Conservation (phyloP, 1,139 yeast species). For the Geotrichum fermentans region DNA sequence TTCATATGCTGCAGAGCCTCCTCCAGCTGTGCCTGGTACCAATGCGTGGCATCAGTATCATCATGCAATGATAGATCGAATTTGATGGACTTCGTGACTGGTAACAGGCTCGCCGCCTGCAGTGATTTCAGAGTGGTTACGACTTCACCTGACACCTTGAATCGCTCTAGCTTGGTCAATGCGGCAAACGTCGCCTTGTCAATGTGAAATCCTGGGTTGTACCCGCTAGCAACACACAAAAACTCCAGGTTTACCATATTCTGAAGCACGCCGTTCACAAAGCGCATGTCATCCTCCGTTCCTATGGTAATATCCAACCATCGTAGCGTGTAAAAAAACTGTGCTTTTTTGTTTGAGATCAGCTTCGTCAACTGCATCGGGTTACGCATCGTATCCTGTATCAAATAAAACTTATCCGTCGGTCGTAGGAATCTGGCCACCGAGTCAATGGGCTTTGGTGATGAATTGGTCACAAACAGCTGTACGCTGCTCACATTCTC, state of each 20-base stretch:
- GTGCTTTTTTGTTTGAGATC: conserved; percentile 1
- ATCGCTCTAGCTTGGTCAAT: conserved; percentile 9
- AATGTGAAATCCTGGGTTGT: conserved; percentile 1
- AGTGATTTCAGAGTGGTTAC: conserved; percentile 5
- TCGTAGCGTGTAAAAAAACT: conserved; percentile 7
- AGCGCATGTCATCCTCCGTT: neutral
- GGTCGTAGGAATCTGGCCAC: conserved; percentile 9
- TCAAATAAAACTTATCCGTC: conserved; percentile 11
- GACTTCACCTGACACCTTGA: conserved; percentile 10
- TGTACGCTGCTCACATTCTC: conserved; percentile 8
- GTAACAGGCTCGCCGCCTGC: conserved; percentile 6
- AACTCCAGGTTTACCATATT: conserved; percentile 9
- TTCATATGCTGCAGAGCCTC: conserved; percentile 3
- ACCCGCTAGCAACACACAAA: conserved; percentile 1
- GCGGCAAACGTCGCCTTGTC: conserved; percentile 3
- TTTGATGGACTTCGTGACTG: conserved; percentile 9
- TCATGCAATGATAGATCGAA: conserved; percentile 11
- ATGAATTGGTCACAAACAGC: conserved; percentile 10
- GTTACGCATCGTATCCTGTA: conserved; percentile 12
- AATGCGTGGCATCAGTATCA: conserved; percentile 4
- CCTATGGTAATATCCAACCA: conserved; percentile 8
- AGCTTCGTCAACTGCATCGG: conserved; percentile 9
- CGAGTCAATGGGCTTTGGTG: conserved; percentile 6
- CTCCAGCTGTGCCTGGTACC: conserved; percentile 1
- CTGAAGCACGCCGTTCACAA: neutral